Conservation (phyloP, 2,329 filamentous ascomycete species). For the Blastomyces parvus region DNA sequence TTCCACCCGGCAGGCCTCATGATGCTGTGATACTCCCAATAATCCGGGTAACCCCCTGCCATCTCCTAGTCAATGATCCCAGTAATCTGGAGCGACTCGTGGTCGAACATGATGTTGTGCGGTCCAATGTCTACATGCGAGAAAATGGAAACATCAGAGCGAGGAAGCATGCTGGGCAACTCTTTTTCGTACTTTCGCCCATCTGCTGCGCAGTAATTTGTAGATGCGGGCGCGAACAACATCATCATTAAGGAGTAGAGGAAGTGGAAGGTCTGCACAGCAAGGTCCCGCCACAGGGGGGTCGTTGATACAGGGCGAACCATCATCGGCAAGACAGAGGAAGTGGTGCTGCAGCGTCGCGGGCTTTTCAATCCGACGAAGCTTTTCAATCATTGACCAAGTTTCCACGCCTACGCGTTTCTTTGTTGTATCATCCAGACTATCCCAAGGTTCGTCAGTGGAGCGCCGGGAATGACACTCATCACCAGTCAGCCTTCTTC, state of each 20-base stretch:
- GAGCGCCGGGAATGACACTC: constrained; percentile 15
- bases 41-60: constrained; percentile 34
- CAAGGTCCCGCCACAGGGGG: constrained; percentile 18
- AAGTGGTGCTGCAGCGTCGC: constrained; percentile 15
- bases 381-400: constrained; percentile 18
- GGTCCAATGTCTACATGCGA: constrained; percentile 28
- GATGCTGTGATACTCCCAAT: constrained; percentile 34
- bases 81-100: constrained; percentile 15
- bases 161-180: constrained; percentile 20
- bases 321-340: constrained; percentile 21
- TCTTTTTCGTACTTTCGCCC: constrained; percentile 18
- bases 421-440: constrained; percentile 14
- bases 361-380: constrained; percentile 16
- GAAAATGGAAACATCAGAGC: constrained; percentile 22
- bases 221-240: constrained; percentile 20
- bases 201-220: constrained; percentile 19
- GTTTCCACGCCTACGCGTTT: constrained; percentile 18
- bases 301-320: constrained; percentile 17
- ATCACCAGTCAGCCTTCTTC: constrained; percentile 16
- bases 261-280: constrained; percentile 14
- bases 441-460: constrained; percentile 15
- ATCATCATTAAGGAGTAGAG: constrained; percentile 16
- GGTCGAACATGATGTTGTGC: constrained; percentile 27
- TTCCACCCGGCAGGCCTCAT: constrained; percentile 17
- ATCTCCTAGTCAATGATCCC: constrained; percentile 36